Conservation (phyloP, 305 asterid species). For the Fraxinus paxiana region DNA sequence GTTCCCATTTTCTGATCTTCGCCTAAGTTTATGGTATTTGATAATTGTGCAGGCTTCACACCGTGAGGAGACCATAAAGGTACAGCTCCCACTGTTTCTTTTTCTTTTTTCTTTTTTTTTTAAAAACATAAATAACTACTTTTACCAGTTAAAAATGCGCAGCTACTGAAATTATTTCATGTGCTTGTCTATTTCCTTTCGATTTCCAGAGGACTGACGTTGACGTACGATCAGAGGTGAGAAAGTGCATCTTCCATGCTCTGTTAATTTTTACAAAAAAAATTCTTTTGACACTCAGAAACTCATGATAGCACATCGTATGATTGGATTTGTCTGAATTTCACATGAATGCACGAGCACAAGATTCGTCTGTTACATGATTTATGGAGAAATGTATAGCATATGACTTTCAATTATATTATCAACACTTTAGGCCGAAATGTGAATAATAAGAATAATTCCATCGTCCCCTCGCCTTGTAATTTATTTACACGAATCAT, state of each 20-base stretch:
- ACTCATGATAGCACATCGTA: neutral
- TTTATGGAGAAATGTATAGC: neutral
- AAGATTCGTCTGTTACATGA: neutral
- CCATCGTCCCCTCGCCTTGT: neutral
- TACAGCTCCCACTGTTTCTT: constrained; percentile 21
- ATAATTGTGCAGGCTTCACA: constrained; percentile 38
- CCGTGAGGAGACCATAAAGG: constrained; percentile 46
- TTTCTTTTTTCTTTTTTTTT: neutral
- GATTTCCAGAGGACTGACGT: constrained; percentile 38
- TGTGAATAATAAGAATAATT: neutral
- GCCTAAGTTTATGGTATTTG: constrained; percentile 22
- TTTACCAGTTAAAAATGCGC: constrained; percentile 7
- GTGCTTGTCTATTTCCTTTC: constrained; percentile 3
- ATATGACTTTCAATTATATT: neutral
- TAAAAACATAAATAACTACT: neutral
- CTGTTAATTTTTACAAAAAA: neutral
- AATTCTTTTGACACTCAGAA: neutral
- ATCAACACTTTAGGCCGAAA: neutral
- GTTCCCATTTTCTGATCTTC: neutral
- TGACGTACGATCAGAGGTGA: constrained; percentile 62
- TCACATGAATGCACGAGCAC: neutral
- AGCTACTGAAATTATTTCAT: constrained; percentile 5
- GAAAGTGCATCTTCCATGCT: neutral
- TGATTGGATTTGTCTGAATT: neutral
- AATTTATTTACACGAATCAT: neutral